A percentile compares a stretch with the other conserved stretches of the same genome.
Evolutionary conservation across 371 early-diverging fungal genomes (phyloP).

Genomic region (Saksenaea vasiformis): DNA sequence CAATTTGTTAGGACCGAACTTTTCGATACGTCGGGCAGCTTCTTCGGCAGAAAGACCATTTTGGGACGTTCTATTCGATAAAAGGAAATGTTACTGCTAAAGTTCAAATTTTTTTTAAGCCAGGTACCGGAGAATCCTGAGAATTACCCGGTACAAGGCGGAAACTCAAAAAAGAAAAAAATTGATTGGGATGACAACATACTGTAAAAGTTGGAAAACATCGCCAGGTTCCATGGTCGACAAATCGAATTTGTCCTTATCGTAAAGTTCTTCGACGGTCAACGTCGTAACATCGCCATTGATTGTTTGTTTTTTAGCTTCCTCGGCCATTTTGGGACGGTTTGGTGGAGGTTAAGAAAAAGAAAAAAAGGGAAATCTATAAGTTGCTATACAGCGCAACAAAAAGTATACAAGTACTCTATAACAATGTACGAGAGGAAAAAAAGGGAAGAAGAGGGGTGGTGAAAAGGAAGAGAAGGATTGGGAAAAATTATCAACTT

Average conservation of each 20-base stretch:
- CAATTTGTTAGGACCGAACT: constrained; percentile 69
- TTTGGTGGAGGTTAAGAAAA: constrained; percentile 5
- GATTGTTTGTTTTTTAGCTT: constrained; percentile 16
- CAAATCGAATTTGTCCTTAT: constrained; percentile 77
- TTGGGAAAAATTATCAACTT: neutral
- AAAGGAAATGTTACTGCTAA: neutral
- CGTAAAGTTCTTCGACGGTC: constrained; percentile 68
- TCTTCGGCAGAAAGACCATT: constrained; percentile 60
- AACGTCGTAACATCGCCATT: constrained; percentile 21
- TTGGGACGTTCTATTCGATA: constrained; percentile 52
- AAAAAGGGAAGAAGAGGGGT: constrained; percentile 4
- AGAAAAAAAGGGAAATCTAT: constrained; percentile 5
- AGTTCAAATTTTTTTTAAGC: constrained; percentile 4
- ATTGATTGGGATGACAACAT: constrained; percentile 16
- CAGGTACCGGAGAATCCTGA: constrained; percentile 5
- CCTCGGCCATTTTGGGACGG: constrained; percentile 22
- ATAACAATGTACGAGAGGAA: neutral
- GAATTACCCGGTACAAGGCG: constrained; percentile 4
- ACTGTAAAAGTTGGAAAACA: constrained; percentile 66
- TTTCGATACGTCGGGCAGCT: constrained; percentile 57
- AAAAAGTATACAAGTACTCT: constrained; percentile 1
- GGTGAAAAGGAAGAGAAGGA: neutral
- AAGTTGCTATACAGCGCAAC: constrained; percentile 12
- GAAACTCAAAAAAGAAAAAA: constrained; percentile 4
- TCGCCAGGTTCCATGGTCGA: constrained; percentile 71